Evolutionary conservation across 2,329 filamentous ascomycete species (phyloP), one percentile per base, ranked within the genome.

Genomic region (Harringtonia aguacate): DNA sequence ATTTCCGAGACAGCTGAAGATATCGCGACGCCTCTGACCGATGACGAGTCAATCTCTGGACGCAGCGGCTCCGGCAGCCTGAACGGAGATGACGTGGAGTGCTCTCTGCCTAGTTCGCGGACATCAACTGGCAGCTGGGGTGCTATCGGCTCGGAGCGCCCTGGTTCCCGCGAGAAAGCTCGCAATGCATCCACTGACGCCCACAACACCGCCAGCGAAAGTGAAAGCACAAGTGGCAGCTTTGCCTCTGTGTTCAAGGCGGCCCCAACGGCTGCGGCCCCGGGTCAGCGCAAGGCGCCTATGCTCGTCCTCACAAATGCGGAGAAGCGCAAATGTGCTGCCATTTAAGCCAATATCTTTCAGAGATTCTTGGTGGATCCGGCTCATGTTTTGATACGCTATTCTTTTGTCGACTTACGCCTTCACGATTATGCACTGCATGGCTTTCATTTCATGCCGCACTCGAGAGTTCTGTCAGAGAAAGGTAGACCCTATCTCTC

Each of bases 61-160:
- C 77, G 76, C 56, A 85, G 85, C 59, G 75, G 80, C 55, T 89
- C 86, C 50, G 82, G 84, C 52, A 94, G 85, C 62, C 73, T 94
- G 49, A 86, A 83, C 41, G 85, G 85, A 53, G 84, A 64, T 45
- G 60, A 84, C 58, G 69, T 74, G 49, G 74, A 77, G 55, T 73
- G 68, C 55, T 84, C 80, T 59, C 67, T 84, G 43, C 81, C 81
- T 45, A 88, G 82, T 68, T 80, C 86, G 50, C 82, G 84, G 53
- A 86, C 81, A 48, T 83, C 79, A 52, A 90, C 83, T 50, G 86
- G 70, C 53, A 72, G 69, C 58, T 79, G 73, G 75, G 75, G 86
- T 48, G 88, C 87, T 40, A 94, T 94, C 57, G 87, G 87, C 43
- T 92, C 85, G 3, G 85, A 94, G 63, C 80, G 86, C 48, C 89